Evolutionary conservation across 768 basidiomycete genomes (phyloP).

Genomic region (Mycena haematopus): DNA sequence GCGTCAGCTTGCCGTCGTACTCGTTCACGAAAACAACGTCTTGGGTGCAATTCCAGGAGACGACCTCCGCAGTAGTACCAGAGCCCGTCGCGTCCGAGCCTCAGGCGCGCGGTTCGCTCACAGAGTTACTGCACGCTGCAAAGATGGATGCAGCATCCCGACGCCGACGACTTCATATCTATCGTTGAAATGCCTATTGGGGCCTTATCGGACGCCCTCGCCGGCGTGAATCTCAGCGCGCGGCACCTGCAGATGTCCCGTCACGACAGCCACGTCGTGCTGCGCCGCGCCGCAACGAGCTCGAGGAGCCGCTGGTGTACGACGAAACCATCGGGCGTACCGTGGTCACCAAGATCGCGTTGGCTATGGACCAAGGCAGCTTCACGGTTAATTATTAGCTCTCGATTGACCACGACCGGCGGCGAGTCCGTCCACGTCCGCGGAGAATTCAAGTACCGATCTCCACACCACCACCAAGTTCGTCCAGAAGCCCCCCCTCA

Average conservation of each 20-base stretch:
- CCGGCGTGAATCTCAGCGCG: slow-evolving; percentile 46
- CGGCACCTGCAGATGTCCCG: slow-evolving; percentile 36
- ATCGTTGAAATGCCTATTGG: slow-evolving; percentile 61
- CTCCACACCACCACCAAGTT: slow-evolving; percentile 44
- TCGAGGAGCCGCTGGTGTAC: slow-evolving; percentile 62
- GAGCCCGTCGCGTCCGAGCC: neutral
- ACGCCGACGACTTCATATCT: slow-evolving; percentile 39
- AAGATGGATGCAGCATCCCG: slow-evolving; percentile 55
- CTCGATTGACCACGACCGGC: slow-evolving; percentile 39
- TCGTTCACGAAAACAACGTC: slow-evolving; percentile 63
- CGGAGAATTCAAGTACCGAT: slow-evolving; percentile 52
- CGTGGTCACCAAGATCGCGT: slow-evolving; percentile 48
- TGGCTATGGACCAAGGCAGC: slow-evolving; percentile 43
- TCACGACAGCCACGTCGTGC: slow-evolving; percentile 43
- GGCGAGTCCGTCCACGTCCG: slow-evolving; percentile 49
- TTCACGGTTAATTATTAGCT: slow-evolving; percentile 59
- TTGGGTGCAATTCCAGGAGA: slow-evolving; percentile 59
- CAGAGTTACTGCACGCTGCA: slow-evolving; percentile 45
- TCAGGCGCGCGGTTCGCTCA: slow-evolving; percentile 2
- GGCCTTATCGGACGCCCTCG: slow-evolving; percentile 45
- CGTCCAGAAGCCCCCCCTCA: slow-evolving; percentile 39
- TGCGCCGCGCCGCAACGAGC: slow-evolving; percentile 54
- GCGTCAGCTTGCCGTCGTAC: slow-evolving; percentile 66
- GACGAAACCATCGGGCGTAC: slow-evolving; percentile 37
- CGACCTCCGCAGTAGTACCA: neutral